These are phyloP conservation scores for Diphasiastrum complanatum DNA, from an alignment of 83 land plant species.

Conservation along the genomic window DNA sequence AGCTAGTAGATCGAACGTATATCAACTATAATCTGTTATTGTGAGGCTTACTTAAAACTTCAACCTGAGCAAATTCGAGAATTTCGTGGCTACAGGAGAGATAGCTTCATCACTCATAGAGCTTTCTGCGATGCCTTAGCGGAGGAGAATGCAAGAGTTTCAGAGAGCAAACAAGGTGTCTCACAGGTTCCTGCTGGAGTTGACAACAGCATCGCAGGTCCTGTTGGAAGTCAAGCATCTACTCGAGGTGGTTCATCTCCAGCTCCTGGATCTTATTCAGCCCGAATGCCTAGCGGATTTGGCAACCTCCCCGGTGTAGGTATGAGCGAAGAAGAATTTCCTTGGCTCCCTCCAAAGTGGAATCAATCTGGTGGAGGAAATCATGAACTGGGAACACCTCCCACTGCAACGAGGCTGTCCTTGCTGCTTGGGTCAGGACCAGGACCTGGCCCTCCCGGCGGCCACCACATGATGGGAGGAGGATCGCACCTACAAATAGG, in stretches of 20 bases:
- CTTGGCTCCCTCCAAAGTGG: slow-evolving; percentile 23
- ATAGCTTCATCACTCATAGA: slow-evolving; percentile 31
- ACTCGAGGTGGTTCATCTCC: too few species aligned
- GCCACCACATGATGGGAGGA: slow-evolving; percentile 9
- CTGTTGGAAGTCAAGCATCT: slow-evolving; percentile 23
- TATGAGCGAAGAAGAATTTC: not conserved
- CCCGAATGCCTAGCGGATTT: not conserved
- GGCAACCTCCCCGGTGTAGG: not conserved
- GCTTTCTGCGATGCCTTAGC: slow-evolving; percentile 33
- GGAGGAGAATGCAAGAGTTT: slow-evolving; percentile 27
- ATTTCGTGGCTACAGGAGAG: slow-evolving; percentile 16
- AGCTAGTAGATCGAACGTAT: not conserved
- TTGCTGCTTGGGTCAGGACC: slow-evolving; percentile 28
- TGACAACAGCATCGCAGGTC: slow-evolving; percentile 14
- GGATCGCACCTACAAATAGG: slow-evolving; percentile 14
- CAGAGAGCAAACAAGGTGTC: slow-evolving; percentile 22
- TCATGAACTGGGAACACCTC: slow-evolving; percentile 3
- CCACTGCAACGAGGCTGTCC: slow-evolving; percentile 18
- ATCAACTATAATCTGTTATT: not conserved
- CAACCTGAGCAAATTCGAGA: too few species aligned
- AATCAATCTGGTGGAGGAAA: too few species aligned
- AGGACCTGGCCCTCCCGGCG: slow-evolving; percentile 20
- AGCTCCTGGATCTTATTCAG: too few species aligned
- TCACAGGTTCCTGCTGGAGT: too few species aligned
- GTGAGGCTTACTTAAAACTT: slow-evolving; percentile 2